Evolutionary conservation across 805 yeast genomes (phyloP), one percentile per base, ranked within the genome.

Genomic region (Kuraishia floccosa): DNA sequence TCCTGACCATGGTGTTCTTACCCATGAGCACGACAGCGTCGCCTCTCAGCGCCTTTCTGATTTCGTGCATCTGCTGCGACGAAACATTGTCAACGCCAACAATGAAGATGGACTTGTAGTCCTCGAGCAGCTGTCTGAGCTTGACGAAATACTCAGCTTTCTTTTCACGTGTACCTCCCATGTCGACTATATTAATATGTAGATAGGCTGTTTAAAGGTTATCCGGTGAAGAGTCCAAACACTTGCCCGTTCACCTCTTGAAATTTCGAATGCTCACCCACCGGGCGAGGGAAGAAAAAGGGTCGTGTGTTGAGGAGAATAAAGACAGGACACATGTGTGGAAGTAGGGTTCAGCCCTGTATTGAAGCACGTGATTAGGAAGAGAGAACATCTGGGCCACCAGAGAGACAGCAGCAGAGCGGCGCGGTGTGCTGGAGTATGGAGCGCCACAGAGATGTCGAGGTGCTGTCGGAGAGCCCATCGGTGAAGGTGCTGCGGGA

Each of bases 1-100:
- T 86, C 76, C 99, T 85, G 50, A 91, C 95, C 97, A 91, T 89
- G 77, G 99, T 91, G 96, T 91, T 91, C 83, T 91, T 91, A 75
- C 99, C 99, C 98, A 91, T 91, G 58, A 91, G 72, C 50, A 91
- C 87, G 50, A 83, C 91, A 58, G 91, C 98, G 40, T 76, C 81
- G 50, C 85, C 83, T 74, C 99, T 86, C 58, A 91, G 79, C 47
- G 85, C 68, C 76, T 82, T 86, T 82, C 99, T 86, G 74, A 86
- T 76, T 77, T 91, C 94, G 74, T 91, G 99, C 96, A 91, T 87
- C 74, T 91, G 98, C 76, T 91, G 98, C 52, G 99, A 91, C 49
- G 97, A 84, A 62, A 91, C 99, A 76, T 91, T 91, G 75, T 91
- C 99, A 54, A 91, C 96, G 70, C 97, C 97, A 61, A 91, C 97